Evolutionary conservation across 176 grass and related monocot species (phyloP).

Genomic region (Carex littledalei): DNA sequence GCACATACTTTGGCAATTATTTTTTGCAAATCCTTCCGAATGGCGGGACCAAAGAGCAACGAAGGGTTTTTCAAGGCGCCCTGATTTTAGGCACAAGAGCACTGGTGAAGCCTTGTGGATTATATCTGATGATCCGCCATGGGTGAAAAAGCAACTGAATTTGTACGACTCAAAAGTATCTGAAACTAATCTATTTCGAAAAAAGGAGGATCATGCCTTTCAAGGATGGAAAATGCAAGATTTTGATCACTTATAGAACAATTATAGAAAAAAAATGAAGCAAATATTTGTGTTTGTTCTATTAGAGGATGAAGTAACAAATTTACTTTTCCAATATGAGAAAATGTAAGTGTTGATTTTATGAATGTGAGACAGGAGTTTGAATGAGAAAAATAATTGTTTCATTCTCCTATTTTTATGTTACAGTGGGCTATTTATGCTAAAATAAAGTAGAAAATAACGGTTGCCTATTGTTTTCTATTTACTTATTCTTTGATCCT

Average conservation of each 20-base stretch:
- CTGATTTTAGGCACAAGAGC: slow-evolving; percentile 16
- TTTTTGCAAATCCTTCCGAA: slow-evolving; percentile 19
- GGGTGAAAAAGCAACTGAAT: slow-evolving; percentile 1
- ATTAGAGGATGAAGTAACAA: not conserved
- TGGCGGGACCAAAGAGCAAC: slow-evolving; percentile 18
- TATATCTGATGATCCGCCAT: not conserved
- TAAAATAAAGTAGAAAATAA: too few species aligned
- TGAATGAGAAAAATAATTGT: too few species aligned
- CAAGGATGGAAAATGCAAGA: slow-evolving; percentile 6
- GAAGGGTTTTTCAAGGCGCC: not conserved
- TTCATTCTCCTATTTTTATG: too few species aligned
- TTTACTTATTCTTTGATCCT: too few species aligned
- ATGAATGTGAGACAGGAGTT: too few species aligned
- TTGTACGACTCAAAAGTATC: slow-evolving; percentile 15
- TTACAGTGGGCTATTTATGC: too few species aligned
- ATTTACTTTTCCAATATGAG: not conserved
- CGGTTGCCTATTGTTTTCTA: too few species aligned
- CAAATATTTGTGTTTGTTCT: not conserved
- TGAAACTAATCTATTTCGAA: not conserved
- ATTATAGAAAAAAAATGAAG: not conserved
- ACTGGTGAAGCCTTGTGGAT: slow-evolving; percentile 23
- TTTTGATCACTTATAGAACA: slow-evolving; percentile 2
- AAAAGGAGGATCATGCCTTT: not conserved
- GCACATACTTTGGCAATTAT: slow-evolving; percentile 21
- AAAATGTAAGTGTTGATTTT: not conserved